Conservation (phyloP, 208 protist species). For the Trypanosoma theileri region DNA sequence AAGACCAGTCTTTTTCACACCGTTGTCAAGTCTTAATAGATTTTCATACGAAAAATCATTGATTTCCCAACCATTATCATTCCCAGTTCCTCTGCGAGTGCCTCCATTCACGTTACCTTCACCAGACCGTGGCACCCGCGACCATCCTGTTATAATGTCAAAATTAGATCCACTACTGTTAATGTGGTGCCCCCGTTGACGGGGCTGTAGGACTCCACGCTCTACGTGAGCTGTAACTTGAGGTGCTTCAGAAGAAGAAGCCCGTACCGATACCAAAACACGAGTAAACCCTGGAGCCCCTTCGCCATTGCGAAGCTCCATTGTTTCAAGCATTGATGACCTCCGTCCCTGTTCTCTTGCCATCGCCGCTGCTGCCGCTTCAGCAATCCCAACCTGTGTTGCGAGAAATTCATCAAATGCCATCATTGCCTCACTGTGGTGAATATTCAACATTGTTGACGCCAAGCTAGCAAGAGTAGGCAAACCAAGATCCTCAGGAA, state of each 20-base stretch:
- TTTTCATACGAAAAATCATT: constrained; percentile 44
- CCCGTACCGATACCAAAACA: constrained; percentile 1
- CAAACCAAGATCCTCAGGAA: neutral
- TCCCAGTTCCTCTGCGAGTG: neutral
- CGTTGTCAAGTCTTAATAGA: constrained; percentile 31
- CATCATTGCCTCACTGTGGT: neutral
- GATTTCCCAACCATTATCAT: constrained; percentile 32
- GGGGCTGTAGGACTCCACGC: neutral
- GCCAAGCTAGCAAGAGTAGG: neutral
- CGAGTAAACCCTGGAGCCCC: neutral
- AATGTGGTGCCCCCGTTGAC: neutral
- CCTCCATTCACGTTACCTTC: neutral
- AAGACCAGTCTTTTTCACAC: constrained; percentile 24
- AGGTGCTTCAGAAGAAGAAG: neutral
- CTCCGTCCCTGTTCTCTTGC: neutral
- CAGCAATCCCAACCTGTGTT: neutral
- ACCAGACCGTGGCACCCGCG: neutral
- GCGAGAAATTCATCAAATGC: neutral
- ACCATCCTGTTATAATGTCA: constrained; percentile 18
- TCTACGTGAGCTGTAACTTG: constrained; percentile 1
- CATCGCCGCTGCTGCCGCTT: neutral
- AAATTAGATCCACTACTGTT: constrained; percentile 18
- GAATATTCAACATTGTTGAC: neutral
- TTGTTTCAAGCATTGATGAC: too few species aligned
- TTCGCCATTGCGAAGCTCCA: too few species aligned